phyloP scores from a whole-genome alignment of 2,329 filamentous ascomycete species.

The Uncinocarpus reesii region DNA sequence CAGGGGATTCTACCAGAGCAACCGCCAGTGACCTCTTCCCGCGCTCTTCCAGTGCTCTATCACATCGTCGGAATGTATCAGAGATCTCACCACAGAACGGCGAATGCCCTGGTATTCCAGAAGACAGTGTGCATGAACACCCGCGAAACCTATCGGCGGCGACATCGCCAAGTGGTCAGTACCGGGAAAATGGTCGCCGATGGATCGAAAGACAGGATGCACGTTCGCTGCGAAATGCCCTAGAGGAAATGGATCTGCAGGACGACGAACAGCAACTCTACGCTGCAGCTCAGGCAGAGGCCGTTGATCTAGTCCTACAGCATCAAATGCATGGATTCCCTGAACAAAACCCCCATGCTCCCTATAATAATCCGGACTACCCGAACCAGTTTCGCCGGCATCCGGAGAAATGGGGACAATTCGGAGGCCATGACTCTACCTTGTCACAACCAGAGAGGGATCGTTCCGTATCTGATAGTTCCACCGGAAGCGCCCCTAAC shows the following conservation, averaged over 20 bases:
- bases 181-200: constrained; percentile 46
- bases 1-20: constrained; percentile 18
- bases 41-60: constrained; percentile 34
- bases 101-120: constrained; percentile 8
- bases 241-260: constrained; percentile 49
- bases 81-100: constrained; percentile 19
- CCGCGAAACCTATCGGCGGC: constrained; percentile 29
- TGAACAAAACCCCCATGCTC: constrained; percentile 40
- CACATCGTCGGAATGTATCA: constrained; percentile 30
- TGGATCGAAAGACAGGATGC: constrained; percentile 51
- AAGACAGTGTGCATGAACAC: constrained; percentile 14
- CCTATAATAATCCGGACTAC: constrained; percentile 38
- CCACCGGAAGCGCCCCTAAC: background rate
- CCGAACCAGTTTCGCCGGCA: constrained; percentile 33
- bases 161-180: constrained; percentile 35
- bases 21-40: constrained; percentile 22
- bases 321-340: constrained; percentile 47
- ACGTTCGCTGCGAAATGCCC: constrained; percentile 44
- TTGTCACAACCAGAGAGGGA: background rate
- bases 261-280: constrained; percentile 46
- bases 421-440: constrained; percentile 33
- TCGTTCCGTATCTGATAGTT: background rate
- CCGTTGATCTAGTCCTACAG: constrained; percentile 54
- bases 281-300: constrained; percentile 51
- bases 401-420: constrained; percentile 36